Base-by-base conservation (phyloP, 2,329 filamentous ascomycete species). In the Pseudocercospora fijiensis region DNA sequence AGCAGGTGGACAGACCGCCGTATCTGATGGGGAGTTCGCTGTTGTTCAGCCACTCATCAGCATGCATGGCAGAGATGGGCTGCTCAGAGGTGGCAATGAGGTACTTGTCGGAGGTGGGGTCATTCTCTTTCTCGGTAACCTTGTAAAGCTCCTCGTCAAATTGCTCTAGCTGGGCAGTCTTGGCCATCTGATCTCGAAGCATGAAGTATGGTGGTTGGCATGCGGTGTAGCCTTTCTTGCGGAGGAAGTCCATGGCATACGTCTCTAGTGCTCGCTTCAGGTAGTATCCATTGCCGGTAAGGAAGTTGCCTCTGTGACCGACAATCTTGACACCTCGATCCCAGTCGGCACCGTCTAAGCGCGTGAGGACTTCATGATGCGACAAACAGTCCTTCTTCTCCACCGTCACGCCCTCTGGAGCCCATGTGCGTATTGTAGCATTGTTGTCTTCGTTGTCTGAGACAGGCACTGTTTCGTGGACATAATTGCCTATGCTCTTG, bases 111-210 rank as follows among this genome's bases (percentile, higher is more conserved):
- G 90, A 91, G 72, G 91, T 86, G 41, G 78, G 78, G 68, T 91
- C 87, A 72, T 96, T 92, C 64, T 91, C 90, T 76, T 90, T 90
- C 70, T 94, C 88, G 24, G 84, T 84, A 61, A 99, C 94, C 81
- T 98, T 98, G 85, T 99, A 99, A 58, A 99, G 83, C 78, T 98
- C 94, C 77, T 98, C 95, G 75, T 99, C 95, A 74, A 99, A 99
- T 74, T 97, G 91, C 71, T 95, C 92, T 26, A 99, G 87, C 80
- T 99, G 95, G 2, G 95, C 95, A 0, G 95, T 99, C 84, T 98
- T 98, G 65, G 90, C 93, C 95, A 99, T 99, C 77, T 92, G 89
- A 57, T 96, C 91, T 78, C 91, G 90, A 67, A 94, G 85, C 91
- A 98, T 96, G 83, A 99, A 96, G 75, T 92, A 92, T 1, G 93